Percentiles rank a stretch among this genome's conserved stretches.
These are phyloP conservation scores for Fusarium solani-melongenae DNA, from an alignment of 2,329 filamentous ascomycete genomes.

Conservation along the genomic window DNA sequence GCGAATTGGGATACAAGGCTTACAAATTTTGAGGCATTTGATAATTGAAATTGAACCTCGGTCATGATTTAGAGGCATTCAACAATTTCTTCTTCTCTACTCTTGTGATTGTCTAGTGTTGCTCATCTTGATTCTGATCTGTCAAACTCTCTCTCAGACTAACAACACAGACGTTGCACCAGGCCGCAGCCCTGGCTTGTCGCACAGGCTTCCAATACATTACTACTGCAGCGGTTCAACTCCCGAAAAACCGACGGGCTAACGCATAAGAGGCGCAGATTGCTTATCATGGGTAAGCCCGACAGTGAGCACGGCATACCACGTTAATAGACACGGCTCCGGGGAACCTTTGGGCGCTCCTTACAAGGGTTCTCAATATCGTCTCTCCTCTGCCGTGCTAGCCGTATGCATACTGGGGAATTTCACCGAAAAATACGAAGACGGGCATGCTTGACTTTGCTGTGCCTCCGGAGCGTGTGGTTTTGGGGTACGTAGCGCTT, in stretches of 20 bases:
- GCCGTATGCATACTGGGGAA: constrained; percentile 11
- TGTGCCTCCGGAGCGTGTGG: background rate
- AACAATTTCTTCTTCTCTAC: background rate
- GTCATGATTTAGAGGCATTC: constrained; percentile 21
- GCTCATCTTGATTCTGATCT: background rate
- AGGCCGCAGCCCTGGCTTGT: background rate
- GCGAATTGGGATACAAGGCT: constrained; percentile 19
- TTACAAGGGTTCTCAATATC: background rate
- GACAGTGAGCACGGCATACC: background rate
- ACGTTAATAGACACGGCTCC: constrained; percentile 7
- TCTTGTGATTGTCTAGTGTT: background rate
- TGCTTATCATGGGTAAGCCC: background rate
- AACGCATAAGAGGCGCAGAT: background rate
- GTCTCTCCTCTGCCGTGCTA: constrained; percentile 24
- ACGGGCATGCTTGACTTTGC: background rate
- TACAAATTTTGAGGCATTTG: constrained; percentile 13
- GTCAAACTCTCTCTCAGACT: background rate
- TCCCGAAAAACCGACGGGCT: background rate
- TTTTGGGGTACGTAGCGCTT: background rate
- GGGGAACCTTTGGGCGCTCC: background rate
- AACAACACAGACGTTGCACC: background rate
- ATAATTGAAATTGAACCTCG: constrained; percentile 29
- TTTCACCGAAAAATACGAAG: background rate
- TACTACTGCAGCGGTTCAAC: background rate
- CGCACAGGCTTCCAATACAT: background rate